These are phyloP conservation scores for Leucogyrophana mollusca DNA, from an alignment of 768 basidiomycete genomes.

Conservation along the genomic window DNA sequence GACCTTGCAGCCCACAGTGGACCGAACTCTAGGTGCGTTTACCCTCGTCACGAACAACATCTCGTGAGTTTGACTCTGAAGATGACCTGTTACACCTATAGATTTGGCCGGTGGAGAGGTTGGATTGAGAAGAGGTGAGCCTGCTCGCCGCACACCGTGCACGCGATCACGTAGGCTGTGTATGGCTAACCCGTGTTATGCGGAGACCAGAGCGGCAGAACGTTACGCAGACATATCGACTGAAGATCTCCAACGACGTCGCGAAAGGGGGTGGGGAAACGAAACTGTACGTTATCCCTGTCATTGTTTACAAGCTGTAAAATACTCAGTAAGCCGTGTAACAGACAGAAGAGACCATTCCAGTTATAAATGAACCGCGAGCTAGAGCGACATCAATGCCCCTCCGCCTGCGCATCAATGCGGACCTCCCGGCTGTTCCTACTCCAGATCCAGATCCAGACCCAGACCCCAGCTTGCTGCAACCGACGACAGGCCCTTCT, in stretches of 20 bases:
- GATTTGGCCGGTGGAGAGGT: conserved; percentile 82
- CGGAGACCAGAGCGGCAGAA: conserved; percentile 68
- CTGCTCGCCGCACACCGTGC: not conserved
- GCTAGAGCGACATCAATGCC: conserved; percentile 5
- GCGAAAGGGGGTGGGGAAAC: conserved; percentile 71
- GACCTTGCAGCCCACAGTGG: conserved; percentile 75
- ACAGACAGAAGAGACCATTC: not conserved
- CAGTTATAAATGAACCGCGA: conserved; percentile 6
- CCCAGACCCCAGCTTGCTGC: conserved; percentile 20
- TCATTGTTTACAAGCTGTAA: too few species aligned
- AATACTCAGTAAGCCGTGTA: not conserved
- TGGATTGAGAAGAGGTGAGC: conserved; percentile 87
- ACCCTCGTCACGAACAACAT: conserved; percentile 6
- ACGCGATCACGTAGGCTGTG: conserved; percentile 4
- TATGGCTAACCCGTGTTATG: conserved; percentile 4
- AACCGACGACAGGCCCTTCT: conserved; percentile 23
- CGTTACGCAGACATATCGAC: conserved; percentile 66
- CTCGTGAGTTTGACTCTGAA: conserved; percentile 7
- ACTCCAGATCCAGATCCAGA: conserved; percentile 8
- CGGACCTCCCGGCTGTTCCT: conserved; percentile 27
- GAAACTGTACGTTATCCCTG: conserved; percentile 14
- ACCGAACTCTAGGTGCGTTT: conserved; percentile 73
- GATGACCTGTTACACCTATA: conserved; percentile 27
- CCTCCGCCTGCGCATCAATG: conserved; percentile 47
- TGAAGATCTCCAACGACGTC: conserved; percentile 54